Base-by-base conservation (phyloP, 495 filamentous ascomycete species). In the Penicillium bovifimosum region DNA sequence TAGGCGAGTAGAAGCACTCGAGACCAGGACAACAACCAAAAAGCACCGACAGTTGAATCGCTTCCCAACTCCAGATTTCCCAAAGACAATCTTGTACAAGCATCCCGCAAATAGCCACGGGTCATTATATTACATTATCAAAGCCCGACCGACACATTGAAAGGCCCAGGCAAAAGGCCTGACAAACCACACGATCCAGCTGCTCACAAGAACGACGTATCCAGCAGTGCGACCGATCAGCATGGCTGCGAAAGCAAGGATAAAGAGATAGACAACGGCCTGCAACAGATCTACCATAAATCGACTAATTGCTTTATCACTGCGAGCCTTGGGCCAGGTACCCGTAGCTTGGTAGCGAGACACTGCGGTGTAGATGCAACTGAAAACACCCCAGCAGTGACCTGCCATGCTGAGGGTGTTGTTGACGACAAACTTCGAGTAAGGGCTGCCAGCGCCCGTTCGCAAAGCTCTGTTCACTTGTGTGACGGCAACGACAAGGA, bases 101-200 rank as follows among this genome's bases (percentile, higher is more conserved):
- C n/a, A 34, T 20, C 8, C 9, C 48, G 24, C 29, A 6, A 6
- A 32, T 24, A 28, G n/a, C 14, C 8, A n/a, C 3, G 14, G 35
- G 24, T 4, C 20, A 24, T 54, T 35, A 59, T 39, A 43, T 26
- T 31, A 61, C 39, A 28, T 42, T 41, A 57, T 42, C 34, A 75
- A 29, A 44, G 59, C 63, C 45, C 61, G 61, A 14, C 61, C 64
- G 18, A 73, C 33, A 24, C 56, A 51, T 9, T 70, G 62, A 26
- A 74, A 62, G 9, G 59, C 49, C 65, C 67, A 72, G 0, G 59
- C 65, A 61, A 76, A 67, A 6, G 74, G 74, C 24, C 53, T 65
- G 1, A 58, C 61, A 46, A 76, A 67, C 74, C 74, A 76, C 6
- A 72, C 38, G 14, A 76, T 58, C 74, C 74, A 76, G 33, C 60